Base-by-base conservation (phyloP, 2,329 filamentous ascomycete genomes). In the Aspergillus sojae region DNA sequence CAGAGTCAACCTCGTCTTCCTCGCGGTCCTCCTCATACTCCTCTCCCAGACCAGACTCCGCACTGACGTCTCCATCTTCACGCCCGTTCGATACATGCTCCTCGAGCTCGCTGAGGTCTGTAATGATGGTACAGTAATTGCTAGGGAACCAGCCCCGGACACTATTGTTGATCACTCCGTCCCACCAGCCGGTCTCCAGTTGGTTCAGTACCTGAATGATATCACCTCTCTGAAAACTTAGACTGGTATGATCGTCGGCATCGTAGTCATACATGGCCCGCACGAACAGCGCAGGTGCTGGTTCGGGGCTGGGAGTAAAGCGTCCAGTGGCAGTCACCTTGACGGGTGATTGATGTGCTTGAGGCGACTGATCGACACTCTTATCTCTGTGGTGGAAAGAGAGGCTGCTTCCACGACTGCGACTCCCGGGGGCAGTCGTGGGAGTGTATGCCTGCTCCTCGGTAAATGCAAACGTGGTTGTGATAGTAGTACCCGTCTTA, bases 161-260 rank as follows among this genome's bases (percentile, higher is more conserved):
- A 58, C 64, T 71, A 63, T 94, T 93, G 74, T 97, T 95, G 77
- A 99, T 97, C 61, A 99, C 93, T 56, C 95, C 95, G 81, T 99
- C 95, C 95, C 95, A 99, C 95, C 95, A 99, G 62, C 95, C 95
- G 74, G 94, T 98, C 79, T 99, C 95, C 62, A 98, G 85, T 81
- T 97, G 94, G 59, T 95, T 99, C 72, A 99, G 94, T 72, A 99
- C 95, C 81, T 98, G 94, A 73, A 99, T 99, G 70, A 98, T 89
- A 80, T 99, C 95, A 74, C 95, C 95, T 78, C 96, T 91, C 72
- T 93, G 92, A 80, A 99, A 99, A 81, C 94, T 98, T 76, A 99
- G 82, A 81, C 94, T 97, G 55, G 94, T 98, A 72, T 93, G 89
- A 80, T 99, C 95, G 81, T 99, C 94, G 74, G 95, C 93, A 75